These are phyloP conservation scores for Caryopteris hybrid DNA, from an alignment of 305 asterid species.

Conservation along the genomic window DNA sequence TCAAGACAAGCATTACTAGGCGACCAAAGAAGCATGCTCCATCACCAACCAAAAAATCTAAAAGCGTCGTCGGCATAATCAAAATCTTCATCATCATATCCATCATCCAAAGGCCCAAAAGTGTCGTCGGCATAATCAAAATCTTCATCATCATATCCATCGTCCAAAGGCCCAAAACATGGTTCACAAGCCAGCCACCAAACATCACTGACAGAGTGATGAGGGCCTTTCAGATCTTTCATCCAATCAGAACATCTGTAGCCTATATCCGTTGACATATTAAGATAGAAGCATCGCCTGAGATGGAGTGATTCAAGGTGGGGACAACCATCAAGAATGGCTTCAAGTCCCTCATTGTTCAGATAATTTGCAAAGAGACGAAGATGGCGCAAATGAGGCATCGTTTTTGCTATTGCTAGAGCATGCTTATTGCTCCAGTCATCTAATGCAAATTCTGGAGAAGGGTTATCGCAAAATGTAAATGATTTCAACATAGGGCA, in stretches of 20 bases:
- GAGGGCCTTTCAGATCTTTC: conserved; percentile 16
- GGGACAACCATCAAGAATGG: conserved; percentile 44
- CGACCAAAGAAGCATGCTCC: no score
- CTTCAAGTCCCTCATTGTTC: conserved; percentile 30
- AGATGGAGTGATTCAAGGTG: conserved; percentile 37
- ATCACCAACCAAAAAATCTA: no score
- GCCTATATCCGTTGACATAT: conserved; percentile 17
- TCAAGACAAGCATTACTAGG: no score
- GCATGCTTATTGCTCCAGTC: conserved; percentile 19
- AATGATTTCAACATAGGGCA: conserved; percentile 49
- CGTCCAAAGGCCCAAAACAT: no score
- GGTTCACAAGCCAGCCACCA: conserved; percentile 22
- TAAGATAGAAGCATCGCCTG: conserved; percentile 14
- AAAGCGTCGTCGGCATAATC: no score
- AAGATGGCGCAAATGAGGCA: conserved; percentile 39
- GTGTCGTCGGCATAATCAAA: no score
- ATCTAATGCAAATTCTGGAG: background rate
- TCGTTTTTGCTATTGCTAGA: conserved; percentile 30
- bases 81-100: no score
- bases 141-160: no score
- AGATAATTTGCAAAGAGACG: conserved; percentile 24
- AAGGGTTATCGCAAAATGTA: background rate
- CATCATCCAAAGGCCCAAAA: no score
- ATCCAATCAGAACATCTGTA: conserved; percentile 23
- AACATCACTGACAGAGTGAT: conserved; percentile 19